These are phyloP conservation scores for Fagus sylvatica DNA, from an alignment of 306 rosid genomes.

Conservation along the genomic window DNA sequence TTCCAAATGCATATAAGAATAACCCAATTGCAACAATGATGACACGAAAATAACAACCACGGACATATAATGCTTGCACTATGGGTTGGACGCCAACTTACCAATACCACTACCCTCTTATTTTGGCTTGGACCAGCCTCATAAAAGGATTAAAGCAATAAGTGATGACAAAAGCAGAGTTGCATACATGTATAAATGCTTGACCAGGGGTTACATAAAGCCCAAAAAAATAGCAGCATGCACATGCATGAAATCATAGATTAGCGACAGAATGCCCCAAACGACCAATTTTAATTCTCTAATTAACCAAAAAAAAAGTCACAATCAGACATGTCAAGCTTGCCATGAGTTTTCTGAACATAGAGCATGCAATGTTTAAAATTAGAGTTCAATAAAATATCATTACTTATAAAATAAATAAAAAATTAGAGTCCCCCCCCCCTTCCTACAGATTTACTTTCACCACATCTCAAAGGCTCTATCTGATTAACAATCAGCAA, in stretches of 20 bases:
- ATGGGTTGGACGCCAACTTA: neutral
- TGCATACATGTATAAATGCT: neutral
- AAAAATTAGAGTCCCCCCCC: neutral
- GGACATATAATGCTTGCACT: neutral
- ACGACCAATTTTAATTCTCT: neutral
- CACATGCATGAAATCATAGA: neutral
- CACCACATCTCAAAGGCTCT: neutral
- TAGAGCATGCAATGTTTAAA: too few species aligned
- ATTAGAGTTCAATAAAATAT: neutral
- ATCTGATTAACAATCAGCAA: neutral
- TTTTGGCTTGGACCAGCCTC: neutral
- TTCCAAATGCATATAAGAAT: neutral
- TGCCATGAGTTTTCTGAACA: neutral
- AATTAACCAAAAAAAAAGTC: neutral
- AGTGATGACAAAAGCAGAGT: neutral
- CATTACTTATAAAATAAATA: too few species aligned
- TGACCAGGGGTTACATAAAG: neutral
- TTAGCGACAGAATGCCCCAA: neutral
- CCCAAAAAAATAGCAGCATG: neutral
- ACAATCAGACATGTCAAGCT: neutral
- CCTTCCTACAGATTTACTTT: neutral
- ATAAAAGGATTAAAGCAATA: neutral
- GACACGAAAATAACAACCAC: neutral
- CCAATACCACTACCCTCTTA: neutral
- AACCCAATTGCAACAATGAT: neutral